These are phyloP conservation scores for Diaporthe longicolla DNA, from an alignment of 2,329 filamentous ascomycete genomes.

Conservation along the genomic window DNA sequence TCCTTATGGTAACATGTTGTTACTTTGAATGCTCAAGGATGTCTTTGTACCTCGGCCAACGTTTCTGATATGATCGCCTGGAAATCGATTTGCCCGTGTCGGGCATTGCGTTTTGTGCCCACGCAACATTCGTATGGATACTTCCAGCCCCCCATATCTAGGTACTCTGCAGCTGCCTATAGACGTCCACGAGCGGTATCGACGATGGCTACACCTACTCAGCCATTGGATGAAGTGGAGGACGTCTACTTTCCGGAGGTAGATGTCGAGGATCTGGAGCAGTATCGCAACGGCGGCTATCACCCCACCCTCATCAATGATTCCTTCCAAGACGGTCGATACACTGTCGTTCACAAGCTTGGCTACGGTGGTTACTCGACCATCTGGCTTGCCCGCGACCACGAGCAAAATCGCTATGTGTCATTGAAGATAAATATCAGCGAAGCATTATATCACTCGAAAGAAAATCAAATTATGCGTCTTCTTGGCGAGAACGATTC, in stretches of 20 bases:
- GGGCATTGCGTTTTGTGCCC: neutral
- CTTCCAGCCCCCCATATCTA: neutral
- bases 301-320: constrained; percentile 60
- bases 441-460: neutral
- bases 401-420: constrained; percentile 7
- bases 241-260: neutral
- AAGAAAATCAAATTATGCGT: neutral
- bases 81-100: neutral
- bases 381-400: constrained; percentile 55
- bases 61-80: neutral
- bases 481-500: neutral
- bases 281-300: constrained; percentile 54
- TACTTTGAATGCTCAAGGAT: neutral
- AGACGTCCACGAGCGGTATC: neutral
- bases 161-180: neutral
- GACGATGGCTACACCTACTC: neutral
- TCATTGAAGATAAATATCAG: constrained; percentile 19
- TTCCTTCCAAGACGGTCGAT: constrained; percentile 47
- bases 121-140: neutral
- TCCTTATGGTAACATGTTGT: no score
- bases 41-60: neutral
- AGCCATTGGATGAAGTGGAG: neutral
- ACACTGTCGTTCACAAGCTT: constrained; percentile 55
- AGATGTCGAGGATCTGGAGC: neutral
- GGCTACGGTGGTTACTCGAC: constrained; percentile 59